phyloP scores from a whole-genome alignment of 2,329 filamentous ascomycete genomes.

The Neoarthrinium moseri region DNA sequence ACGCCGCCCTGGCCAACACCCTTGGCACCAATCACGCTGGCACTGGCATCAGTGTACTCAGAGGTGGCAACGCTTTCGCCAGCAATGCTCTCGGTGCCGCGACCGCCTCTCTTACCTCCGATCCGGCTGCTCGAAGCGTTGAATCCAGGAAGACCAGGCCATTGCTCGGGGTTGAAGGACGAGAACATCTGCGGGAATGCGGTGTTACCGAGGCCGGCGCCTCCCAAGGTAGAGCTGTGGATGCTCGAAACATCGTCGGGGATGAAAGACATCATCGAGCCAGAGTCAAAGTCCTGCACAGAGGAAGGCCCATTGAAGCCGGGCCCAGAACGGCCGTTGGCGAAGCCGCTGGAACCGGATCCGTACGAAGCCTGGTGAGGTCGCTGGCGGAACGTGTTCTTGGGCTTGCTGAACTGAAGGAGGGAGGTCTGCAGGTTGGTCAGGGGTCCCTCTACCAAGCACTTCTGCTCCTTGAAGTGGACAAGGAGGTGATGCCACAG shows the following conservation, averaged over 20 bases:
- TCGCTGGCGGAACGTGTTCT: conserved; percentile 89
- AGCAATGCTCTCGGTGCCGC: conserved; percentile 74
- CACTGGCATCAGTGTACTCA: conserved; percentile 81
- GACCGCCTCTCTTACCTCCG: conserved; percentile 65
- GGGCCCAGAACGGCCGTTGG: conserved; percentile 29
- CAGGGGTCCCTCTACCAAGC: conserved; percentile 90
- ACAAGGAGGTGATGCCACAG: conserved; percentile 93
- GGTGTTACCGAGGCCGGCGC: conserved; percentile 70
- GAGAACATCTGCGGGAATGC: conserved; percentile 96
- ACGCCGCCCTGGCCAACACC: conserved; percentile 82
- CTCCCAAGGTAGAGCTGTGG: conserved; percentile 86
- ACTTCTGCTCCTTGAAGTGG: conserved; percentile 96
- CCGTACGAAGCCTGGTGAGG: conserved; percentile 71
- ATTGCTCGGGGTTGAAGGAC: conserved; percentile 81
- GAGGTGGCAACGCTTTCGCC: conserved; percentile 92
- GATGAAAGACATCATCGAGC: conserved; percentile 92
- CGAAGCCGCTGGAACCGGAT: conserved; percentile 36
- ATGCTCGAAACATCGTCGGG: conserved; percentile 96
- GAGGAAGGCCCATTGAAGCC: conserved; percentile 41
- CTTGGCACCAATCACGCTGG: conserved; percentile 74
- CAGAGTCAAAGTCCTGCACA: conserved; percentile 66
- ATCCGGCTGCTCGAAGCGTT: conserved; percentile 54
- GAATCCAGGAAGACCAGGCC: conserved; percentile 78
- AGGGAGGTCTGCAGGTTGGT: conserved; percentile 95
- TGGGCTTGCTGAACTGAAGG: conserved; percentile 91